Percentiles rank a stretch among this genome's conserved stretches.
Evolutionary conservation across 2,329 filamentous ascomycete genomes (phyloP).

Genomic region (Metarhizium anisopliae): DNA sequence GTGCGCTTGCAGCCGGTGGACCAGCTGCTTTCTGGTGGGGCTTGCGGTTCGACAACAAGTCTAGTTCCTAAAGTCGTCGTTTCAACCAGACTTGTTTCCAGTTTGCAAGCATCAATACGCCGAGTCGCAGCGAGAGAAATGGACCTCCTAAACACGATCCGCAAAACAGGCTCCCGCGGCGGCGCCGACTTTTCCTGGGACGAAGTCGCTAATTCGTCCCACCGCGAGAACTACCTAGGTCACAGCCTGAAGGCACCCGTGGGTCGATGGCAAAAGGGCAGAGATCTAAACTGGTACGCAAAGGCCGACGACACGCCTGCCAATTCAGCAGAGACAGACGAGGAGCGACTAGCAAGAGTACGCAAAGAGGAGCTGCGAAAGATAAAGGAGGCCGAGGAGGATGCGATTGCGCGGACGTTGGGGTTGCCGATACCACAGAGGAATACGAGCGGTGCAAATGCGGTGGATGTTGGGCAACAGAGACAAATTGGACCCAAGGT

Average conservation of each 20-base stretch:
- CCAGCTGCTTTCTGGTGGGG: background rate
- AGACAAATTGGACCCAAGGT: slow-evolving; percentile 23
- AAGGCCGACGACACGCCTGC: slow-evolving; percentile 37
- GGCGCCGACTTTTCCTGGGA: slow-evolving; percentile 97
- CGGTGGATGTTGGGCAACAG: slow-evolving; percentile 49
- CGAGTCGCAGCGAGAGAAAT: slow-evolving; percentile 35
- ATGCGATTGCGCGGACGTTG: slow-evolving; percentile 75
- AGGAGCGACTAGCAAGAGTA: slow-evolving; percentile 49
- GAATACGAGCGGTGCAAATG: slow-evolving; percentile 54
- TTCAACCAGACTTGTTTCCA: background rate
- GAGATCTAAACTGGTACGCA: slow-evolving; percentile 56
- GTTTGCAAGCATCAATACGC: background rate
- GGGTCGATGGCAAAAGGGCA: slow-evolving; percentile 81
- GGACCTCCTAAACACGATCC: slow-evolving; percentile 89
- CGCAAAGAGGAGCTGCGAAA: slow-evolving; percentile 68
- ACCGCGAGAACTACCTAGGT: slow-evolving; percentile 84
- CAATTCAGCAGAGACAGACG: slow-evolving; percentile 46
- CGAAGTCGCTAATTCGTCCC: slow-evolving; percentile 75
- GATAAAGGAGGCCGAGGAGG: slow-evolving; percentile 87
- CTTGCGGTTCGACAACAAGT: background rate
- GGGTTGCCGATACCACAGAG: slow-evolving; percentile 64
- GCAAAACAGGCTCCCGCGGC: slow-evolving; percentile 83
- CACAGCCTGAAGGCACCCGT: slow-evolving; percentile 89
- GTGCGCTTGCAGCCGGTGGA: no score
- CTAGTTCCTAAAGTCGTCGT: background rate